These are phyloP conservation scores for Corchorus olitorius DNA, from an alignment of 345 rosid genomes.

Conservation along the genomic window DNA sequence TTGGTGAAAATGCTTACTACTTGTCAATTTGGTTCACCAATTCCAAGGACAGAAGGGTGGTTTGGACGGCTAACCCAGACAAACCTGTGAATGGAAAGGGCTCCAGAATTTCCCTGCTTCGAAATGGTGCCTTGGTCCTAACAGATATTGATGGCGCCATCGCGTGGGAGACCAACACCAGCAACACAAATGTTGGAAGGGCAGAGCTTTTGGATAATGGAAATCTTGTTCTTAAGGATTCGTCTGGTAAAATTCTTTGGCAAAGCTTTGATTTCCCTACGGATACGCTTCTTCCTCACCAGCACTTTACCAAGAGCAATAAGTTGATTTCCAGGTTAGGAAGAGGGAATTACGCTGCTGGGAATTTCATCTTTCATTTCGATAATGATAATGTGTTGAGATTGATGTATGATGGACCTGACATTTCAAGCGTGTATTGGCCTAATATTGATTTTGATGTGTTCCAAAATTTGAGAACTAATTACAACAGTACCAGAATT, in stretches of 20 bases:
- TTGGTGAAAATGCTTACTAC: slow-evolving; percentile 45
- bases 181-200: slow-evolving; percentile 13
- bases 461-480: slow-evolving; percentile 29
- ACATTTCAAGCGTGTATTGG: slow-evolving; percentile 49
- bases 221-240: slow-evolving; percentile 38
- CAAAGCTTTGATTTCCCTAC: slow-evolving; percentile 52
- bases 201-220: slow-evolving; percentile 48
- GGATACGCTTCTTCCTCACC: slow-evolving; percentile 45
- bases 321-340: slow-evolving; percentile 33
- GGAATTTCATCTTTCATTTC: slow-evolving; percentile 32
- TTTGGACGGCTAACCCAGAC: slow-evolving; percentile 53
- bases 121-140: slow-evolving; percentile 36
- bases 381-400: slow-evolving; percentile 44
- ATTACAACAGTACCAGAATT: slow-evolving; percentile 38
- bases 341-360: slow-evolving; percentile 28
- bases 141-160: slow-evolving; percentile 37
- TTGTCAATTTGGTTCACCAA: slow-evolving; percentile 47
- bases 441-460: slow-evolving; percentile 18
- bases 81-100: slow-evolving; percentile 46
- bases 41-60: slow-evolving; percentile 33
- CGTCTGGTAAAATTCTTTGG: slow-evolving; percentile 32
- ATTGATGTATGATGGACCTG: slow-evolving; percentile 47
- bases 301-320: slow-evolving; percentile 30
- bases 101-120: slow-evolving; percentile 35
- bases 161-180: slow-evolving; percentile 39